Evolutionary conservation across 768 basidiomycete genomes (phyloP), one percentile per base, ranked within the genome.

Genomic region (Chiua virens): DNA sequence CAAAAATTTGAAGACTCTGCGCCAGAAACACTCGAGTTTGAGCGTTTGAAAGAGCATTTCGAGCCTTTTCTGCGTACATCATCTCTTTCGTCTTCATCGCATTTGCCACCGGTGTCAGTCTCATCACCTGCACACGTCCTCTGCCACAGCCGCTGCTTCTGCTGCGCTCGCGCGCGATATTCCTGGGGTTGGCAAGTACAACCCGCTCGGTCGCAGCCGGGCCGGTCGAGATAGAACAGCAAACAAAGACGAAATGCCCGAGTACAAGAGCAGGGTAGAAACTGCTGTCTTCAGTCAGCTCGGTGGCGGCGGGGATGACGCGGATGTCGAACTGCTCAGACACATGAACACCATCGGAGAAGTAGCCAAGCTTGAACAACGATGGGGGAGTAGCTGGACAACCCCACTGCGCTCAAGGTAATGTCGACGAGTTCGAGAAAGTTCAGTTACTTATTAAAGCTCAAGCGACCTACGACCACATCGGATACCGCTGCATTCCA

Each of bases 11-110:
- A 96, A 76, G 91, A 95, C 61, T 86, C 86, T 21, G 86, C 87
- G 0, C 84, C 88, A 10, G 92, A 91, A 50, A 81, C 83, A 11
- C 73, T 93, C 55, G 95, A 97, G 70, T 94, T 97, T 64, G 97
- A 99, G 59, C 82, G 87, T 53, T 71, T 99, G 61, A 96, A 96
- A 72, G 93, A 97, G 62, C 95, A 98, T 70, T 94, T 98, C 75
- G 97, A 98, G 67, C 89, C 92, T 49, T 89, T 92, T 75, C 74
- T 99, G 71, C 86, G 92, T 72, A 82, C 87, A 77, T 84, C 89
- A 54, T 81, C 86, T 53, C 75, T 82, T 70, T 84, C 87, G 64
- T 78, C 86, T 70, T 85, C 85, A 67, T 75, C 80, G 62, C 71
- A 78, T 62, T 72, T 75, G 54, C 72, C 77, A 67, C 63, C 72